phyloP scores from a whole-genome alignment of 163 green algal species.

The Chloromonas sp. region DNA sequence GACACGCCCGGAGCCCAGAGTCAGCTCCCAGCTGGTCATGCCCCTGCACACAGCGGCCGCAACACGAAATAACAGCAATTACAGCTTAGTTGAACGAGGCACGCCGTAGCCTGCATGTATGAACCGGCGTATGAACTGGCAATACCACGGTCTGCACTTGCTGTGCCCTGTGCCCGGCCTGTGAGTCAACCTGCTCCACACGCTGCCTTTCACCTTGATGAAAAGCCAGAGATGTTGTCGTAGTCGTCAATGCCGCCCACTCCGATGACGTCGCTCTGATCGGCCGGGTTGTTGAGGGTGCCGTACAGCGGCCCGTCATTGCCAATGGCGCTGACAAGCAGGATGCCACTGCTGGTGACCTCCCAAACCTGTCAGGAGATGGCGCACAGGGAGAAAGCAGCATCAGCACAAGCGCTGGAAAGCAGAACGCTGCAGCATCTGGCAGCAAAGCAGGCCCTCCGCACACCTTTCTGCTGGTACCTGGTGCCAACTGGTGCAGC shows the following conservation, averaged over 20 bases:
- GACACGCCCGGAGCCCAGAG: conserved; percentile 66
- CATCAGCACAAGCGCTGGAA: no score
- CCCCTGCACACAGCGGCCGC: conserved; percentile 44
- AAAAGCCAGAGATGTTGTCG: conserved; percentile 83
- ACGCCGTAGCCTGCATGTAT: no score
- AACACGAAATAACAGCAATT: no score
- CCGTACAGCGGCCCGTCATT: conserved; percentile 96
- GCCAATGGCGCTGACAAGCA: conserved; percentile 80
- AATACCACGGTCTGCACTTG: no score
- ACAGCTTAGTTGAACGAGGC: no score
- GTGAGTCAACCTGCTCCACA: no score
- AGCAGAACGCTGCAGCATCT: no score
- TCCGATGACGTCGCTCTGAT: conserved; percentile 95
- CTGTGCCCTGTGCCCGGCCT: no score
- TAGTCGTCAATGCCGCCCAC: conserved; percentile 90
- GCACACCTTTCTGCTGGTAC: no score
- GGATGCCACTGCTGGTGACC: conserved; percentile 72
- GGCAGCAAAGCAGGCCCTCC: no score
- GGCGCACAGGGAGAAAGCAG: not conserved
- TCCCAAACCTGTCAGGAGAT: conserved; percentile 55
- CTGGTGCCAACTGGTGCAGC: no score
- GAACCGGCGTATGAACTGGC: no score
- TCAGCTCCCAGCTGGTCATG: conserved; percentile 96
- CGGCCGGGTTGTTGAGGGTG: conserved; percentile 97
- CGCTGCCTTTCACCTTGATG: conserved; percentile 32